Conservation (phyloP, 768 basidiomycete genomes). For the Terana coerulea region DNA sequence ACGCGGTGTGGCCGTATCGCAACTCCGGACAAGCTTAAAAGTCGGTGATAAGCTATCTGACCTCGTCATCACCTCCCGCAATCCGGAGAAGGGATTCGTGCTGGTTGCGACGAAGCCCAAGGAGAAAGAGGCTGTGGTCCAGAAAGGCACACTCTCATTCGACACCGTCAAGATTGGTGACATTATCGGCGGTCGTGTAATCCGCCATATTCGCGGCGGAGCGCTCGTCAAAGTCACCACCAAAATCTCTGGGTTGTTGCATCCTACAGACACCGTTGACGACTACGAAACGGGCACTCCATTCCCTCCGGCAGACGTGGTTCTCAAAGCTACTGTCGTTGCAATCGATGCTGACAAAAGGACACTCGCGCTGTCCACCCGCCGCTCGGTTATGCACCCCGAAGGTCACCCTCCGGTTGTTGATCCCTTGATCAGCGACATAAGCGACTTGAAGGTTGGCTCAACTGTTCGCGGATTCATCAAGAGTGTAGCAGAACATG, state of each 20-base stretch:
- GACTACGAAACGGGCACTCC: constrained; percentile 59
- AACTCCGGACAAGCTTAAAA: constrained; percentile 60
- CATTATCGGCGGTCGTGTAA: constrained; percentile 75
- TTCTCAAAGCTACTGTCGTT: constrained; percentile 71
- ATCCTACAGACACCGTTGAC: constrained; percentile 80
- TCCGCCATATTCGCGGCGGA: constrained; percentile 66
- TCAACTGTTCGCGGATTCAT: constrained; percentile 83
- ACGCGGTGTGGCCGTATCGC: constrained; percentile 58
- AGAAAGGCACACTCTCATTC: constrained; percentile 54
- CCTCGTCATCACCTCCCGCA: constrained; percentile 86
- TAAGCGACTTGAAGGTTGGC: constrained; percentile 67
- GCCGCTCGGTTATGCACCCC: constrained; percentile 65
- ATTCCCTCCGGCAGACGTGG: constrained; percentile 59
- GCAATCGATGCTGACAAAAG: constrained; percentile 61
- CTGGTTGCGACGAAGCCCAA: constrained; percentile 77
- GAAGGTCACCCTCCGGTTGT: constrained; percentile 44
- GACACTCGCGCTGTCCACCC: constrained; percentile 76
- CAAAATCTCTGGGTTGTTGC: constrained; percentile 70
- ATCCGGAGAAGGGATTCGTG: constrained; percentile 80
- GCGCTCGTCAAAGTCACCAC: constrained; percentile 73
- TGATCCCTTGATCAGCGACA: constrained; percentile 63
- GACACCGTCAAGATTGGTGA: constrained; percentile 71
- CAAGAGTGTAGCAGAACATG: constrained; percentile 82
- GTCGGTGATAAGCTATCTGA: constrained; percentile 69
- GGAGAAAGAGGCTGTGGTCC: constrained; percentile 41